Base-by-base conservation (phyloP, 2,329 filamentous ascomycete species). In the Fusarium sp. region DNA sequence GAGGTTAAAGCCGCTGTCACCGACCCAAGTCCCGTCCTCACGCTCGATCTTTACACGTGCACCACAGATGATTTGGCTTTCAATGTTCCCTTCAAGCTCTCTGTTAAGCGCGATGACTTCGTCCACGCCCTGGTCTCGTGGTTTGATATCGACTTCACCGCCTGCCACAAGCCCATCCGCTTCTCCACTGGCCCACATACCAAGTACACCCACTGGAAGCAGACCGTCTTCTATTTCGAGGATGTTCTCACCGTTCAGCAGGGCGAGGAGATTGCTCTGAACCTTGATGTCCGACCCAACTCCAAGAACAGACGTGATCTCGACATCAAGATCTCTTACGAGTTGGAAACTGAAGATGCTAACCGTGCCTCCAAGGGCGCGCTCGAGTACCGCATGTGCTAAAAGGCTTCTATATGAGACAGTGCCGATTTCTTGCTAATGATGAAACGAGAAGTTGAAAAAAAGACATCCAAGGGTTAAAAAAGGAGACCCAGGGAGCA, bases 161-260 rank as follows among this genome's bases (percentile, higher is more conserved):
- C 95, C 68, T 98, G 96, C 90, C 96, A 99, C 90, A 98, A 98
- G 90, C 94, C 95, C 38, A 95, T 99, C 81, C 91, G 92, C 81
- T 99, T 99, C 89, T 97, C 94, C 61, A 99, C 96, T 24, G 96
- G 96, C 28, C 96, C 96, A 35, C 96, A 98, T 85, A 97, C 96
- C 79, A 98, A 98, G 87, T 98, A 98, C 87, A 99, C 96, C 24
- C 96, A 99, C 89, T 99, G 96, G 96, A 99, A 99, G 87, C 96
- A 99, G 88, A 99, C 96, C 18, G 96, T 99, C 72, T 98, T 99
- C 87, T 99, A 99, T 86, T 88, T 99, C 73, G 91, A 93, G 80
- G 95, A 99, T 77, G 94, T 98, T 39, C 87, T 99, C 74, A 98
- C 95, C 24, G 95, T 98, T 42, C 92, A 97, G 83, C 89, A 94